These are phyloP conservation scores for Eucalyptus cloeziana DNA, from an alignment of 345 rosid genomes.

Conservation along the genomic window DNA sequence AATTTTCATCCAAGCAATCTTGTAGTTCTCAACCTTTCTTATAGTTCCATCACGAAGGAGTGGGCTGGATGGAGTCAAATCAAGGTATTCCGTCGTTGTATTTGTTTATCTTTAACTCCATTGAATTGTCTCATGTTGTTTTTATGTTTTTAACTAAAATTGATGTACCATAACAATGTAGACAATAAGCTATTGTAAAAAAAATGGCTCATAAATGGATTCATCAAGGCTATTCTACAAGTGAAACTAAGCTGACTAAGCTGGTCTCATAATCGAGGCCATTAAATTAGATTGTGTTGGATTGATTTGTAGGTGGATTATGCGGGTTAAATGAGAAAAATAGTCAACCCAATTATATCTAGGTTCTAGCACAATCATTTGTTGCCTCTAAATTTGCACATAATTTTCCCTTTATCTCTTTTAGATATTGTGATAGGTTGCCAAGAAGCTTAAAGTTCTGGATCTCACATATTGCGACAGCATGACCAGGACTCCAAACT, in stretches of 20 bases:
- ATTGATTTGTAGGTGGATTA: neutral
- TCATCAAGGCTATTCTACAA: neutral
- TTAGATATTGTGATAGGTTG: neutral
- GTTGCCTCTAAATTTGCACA: neutral
- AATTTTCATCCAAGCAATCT: neutral
- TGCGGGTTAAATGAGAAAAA: neutral
- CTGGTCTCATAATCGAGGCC: neutral
- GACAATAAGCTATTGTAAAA: neutral
- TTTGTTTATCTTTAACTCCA: neutral
- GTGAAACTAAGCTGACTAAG: neutral
- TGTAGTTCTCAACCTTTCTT: neutral
- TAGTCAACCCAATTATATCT: too few relatives aligned
- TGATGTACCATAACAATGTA: neutral
- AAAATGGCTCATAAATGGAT: neutral
- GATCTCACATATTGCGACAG: neutral
- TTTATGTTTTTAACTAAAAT: neutral
- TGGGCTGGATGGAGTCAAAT: neutral
- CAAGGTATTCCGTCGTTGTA: neutral
- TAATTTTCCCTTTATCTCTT: too few relatives aligned
- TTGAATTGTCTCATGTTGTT: neutral
- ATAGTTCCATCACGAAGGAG: neutral
- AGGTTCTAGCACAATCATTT: too few relatives aligned
- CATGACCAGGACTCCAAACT: constrained; percentile 3
- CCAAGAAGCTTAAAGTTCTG: constrained; percentile 5
- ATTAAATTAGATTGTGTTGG: neutral